Evolutionary conservation across 352 stramenopile genomes (phyloP).

Genomic region (Lagenidium sp.): DNA sequence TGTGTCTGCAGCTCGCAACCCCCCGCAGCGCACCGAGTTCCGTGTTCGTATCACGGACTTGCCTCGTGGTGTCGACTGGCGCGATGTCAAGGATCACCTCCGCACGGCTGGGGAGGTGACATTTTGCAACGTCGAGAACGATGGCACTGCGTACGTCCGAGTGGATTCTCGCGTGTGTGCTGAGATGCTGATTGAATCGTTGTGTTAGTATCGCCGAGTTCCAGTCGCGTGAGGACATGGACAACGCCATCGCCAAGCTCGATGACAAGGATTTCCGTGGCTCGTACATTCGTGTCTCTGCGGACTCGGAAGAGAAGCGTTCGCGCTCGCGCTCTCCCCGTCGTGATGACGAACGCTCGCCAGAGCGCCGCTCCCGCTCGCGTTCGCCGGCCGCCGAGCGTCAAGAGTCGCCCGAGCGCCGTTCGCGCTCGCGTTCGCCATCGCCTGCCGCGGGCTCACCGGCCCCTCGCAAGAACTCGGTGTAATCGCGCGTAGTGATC

Average conservation of each 20-base stretch:
- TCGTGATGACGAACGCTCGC: conserved; percentile 46
- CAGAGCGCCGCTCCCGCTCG: conserved; percentile 53
- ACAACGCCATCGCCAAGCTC: conserved; percentile 78
- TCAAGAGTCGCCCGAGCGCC: conserved; percentile 54
- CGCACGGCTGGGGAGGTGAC: conserved; percentile 78
- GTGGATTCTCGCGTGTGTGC: neutral
- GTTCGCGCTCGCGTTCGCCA: conserved; percentile 59
- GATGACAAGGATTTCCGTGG: conserved; percentile 85
- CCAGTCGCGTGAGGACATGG: conserved; percentile 72
- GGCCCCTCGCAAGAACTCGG: conserved; percentile 56
- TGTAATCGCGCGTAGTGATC: too few relatives aligned
- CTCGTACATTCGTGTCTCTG: conserved; percentile 67
- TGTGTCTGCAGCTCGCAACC: conserved; percentile 36
- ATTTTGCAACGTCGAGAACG: conserved; percentile 76
- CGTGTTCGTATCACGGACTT: conserved; percentile 72
- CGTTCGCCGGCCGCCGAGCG: conserved; percentile 49
- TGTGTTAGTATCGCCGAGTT: conserved; percentile 62
- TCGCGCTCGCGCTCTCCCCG: conserved; percentile 56
- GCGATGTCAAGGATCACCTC: conserved; percentile 83
- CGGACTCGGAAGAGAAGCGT: conserved; percentile 15
- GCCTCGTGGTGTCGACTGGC: conserved; percentile 72
- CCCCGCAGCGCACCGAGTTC: conserved; percentile 67
- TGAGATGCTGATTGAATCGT: neutral
- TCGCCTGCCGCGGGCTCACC: conserved; percentile 44
- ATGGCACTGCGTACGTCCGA: conserved; percentile 68